Percentiles rank a stretch among this genome's conserved stretches.
Conservation (phyloP, 2,329 filamentous ascomycete species). For the Leptoxyphium fumago region DNA sequence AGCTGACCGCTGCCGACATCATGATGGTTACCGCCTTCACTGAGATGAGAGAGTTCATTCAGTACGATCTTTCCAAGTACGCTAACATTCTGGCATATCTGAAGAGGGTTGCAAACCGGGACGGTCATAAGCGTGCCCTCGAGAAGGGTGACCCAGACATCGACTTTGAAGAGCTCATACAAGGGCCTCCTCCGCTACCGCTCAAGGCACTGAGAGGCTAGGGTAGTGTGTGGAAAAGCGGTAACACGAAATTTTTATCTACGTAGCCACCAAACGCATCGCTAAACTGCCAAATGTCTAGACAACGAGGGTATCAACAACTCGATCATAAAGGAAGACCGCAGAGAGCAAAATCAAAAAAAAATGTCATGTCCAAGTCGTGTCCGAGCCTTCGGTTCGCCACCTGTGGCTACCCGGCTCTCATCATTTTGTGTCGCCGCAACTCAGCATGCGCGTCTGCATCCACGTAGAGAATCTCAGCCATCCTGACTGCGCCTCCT, state of each 20-base stretch:
- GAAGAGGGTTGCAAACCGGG: conserved; percentile 11
- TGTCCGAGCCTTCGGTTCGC: too few relatives aligned
- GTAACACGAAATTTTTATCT: too few relatives aligned
- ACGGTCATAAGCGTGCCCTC: conserved; percentile 17
- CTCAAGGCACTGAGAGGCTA: conserved; percentile 14
- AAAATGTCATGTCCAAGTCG: too few relatives aligned
- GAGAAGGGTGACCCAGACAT: conserved; percentile 19
- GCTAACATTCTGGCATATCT: conserved; percentile 16
- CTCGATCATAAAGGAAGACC: too few relatives aligned
- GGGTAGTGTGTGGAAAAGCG: too few relatives aligned
- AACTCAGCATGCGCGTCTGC: conserved; percentile 39
- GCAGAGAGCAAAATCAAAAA: too few relatives aligned
- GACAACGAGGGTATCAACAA: too few relatives aligned
- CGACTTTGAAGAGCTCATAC: conserved; percentile 10
- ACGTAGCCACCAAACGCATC: too few relatives aligned
- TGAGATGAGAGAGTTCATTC: conserved; percentile 42
- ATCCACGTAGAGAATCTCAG: conserved; percentile 43
- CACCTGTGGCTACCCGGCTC: too few relatives aligned
- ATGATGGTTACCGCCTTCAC: conserved; percentile 48
- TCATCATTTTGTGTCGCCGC: conserved; percentile 15
- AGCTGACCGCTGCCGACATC: conserved; percentile 51
- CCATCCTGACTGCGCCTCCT: conserved; percentile 31
- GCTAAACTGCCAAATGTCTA: too few relatives aligned
- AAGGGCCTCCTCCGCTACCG: conserved; percentile 11
- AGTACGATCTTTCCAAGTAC: conserved; percentile 9